Evolutionary conservation across 805 yeast species (phyloP).

Genomic region (Metschnikowia anglica): DNA sequence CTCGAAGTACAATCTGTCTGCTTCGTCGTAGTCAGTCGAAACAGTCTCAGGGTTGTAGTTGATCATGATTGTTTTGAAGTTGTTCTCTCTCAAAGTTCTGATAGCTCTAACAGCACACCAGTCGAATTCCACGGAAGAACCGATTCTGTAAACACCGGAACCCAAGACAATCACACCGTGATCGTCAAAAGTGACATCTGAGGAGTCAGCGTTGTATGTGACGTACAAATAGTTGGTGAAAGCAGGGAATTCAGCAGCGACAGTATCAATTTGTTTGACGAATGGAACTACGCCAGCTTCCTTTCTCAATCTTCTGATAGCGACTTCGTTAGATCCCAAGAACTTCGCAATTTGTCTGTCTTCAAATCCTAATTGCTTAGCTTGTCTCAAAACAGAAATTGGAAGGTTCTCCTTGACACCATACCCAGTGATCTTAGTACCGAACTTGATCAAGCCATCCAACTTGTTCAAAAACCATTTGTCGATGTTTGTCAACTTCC

Average conservation of each 20-base stretch:
- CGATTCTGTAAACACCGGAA: conserved; percentile 98
- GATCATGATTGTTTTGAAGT: conserved; percentile 90
- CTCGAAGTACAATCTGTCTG: conserved; percentile 94
- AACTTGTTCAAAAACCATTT: conserved; percentile 94
- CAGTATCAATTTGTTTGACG: conserved; percentile 96
- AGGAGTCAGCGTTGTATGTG: conserved; percentile 88
- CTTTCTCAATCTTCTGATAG: conserved; percentile 83
- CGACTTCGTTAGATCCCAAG: conserved; percentile 85
- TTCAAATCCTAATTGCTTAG: conserved; percentile 95
- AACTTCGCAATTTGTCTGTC: conserved; percentile 94
- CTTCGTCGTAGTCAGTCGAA: conserved; percentile 98
- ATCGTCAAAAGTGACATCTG: conserved; percentile 86
- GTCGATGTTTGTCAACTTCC: conserved; percentile 89
- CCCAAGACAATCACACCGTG: conserved; percentile 95
- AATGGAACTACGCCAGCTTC: conserved; percentile 86
- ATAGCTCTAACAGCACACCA: conserved; percentile 99
- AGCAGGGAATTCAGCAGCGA: conserved; percentile 99
- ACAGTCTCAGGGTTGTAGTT: conserved; percentile 99
- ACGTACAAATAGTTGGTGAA: conserved; percentile 90
- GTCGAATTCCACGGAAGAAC: conserved; percentile 97
- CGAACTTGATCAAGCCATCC: conserved; percentile 69
- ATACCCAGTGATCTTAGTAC: conserved; percentile 55
- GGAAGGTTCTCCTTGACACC: conserved; percentile 66
- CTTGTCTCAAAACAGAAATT: conserved; percentile 63
- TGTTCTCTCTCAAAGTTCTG: conserved; percentile 84